Base-by-base conservation (phyloP, 2,329 filamentous ascomycete species). In the Curvularia spicifera region DNA sequence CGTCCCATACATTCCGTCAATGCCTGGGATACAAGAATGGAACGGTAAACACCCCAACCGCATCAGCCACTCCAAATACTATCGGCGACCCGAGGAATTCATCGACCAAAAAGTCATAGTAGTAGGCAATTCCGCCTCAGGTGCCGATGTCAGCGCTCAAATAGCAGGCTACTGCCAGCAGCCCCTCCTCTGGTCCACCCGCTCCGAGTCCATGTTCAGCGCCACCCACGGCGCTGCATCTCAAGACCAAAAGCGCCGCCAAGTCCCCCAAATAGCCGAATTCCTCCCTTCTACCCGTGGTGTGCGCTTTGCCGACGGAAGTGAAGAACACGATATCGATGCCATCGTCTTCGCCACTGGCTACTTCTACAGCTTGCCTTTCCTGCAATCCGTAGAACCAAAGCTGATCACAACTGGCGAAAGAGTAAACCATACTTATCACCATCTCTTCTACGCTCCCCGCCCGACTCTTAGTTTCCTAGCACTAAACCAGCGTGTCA, bases 341-440 rank as follows among this genome's bases (percentile, higher is more conserved):
- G 84, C 86, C 1, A 79, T 97, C 5, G 74, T 98, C 28, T 97
- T 94, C 76, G 93, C 91, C 74, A 97, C 94, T 0, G 94, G 94
- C 0, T 98, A 96, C 70, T 85, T 96, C 56, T 97, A 91, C 77
- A 88, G 89, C 5, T 90, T 90, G 57, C 92, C 93, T 0, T 97
- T 97, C 70, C 73, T 88, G 0, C 67, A 83, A 2, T 55, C 91
- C 3, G 70, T 86, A 3, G 53, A 75, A 0, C 83, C 87, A 0
- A 80, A 85, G 0, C 72, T 92, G 1, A 82, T 93, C 54, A 87
- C 85, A 0, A 84, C 87, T 53, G 93, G 93, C 0, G 84, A 83
- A 33, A 84, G 90, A 28, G 87, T 93, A 0, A 81, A 88, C 60
- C 87, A 89, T 33, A 78, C 93, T 3, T 97, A 93, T 74, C 83